Base-by-base conservation (phyloP, 768 basidiomycete species). In the Galerina sulciceps region DNA sequence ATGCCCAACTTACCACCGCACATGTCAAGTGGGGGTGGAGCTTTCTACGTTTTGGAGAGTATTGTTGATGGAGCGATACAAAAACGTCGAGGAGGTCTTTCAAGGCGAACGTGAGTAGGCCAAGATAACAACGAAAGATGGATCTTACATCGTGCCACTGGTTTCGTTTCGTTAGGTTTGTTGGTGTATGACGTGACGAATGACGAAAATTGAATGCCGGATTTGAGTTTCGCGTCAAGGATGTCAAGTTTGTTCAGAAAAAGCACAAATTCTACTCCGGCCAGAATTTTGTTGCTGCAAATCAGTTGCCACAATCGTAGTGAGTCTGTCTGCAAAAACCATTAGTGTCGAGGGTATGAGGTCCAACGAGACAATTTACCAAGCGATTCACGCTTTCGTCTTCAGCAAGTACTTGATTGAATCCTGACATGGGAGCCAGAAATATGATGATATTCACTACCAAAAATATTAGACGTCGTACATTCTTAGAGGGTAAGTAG, bases 171-270 rank as follows among this genome's bases (percentile, higher is more conserved):
- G 60, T 88, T 88, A 11, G 79, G 76, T 62, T 77, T 76, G 41
- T 80, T 79, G 42, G 75, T 74, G 67, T 83, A 89, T 8, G 80
- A 79, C 23, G 81, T 81, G 6, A 88, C 84, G 62, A 82, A 85
- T 14, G 78, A 72, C n/a, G 77, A 74, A 61, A 89, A 85, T 49
- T 76, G 73, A 10, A 85, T 67, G 2, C 86, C 86, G 6, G 79
- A 67, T 54, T 75, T 70, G 10, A 89, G 73, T 66, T 87, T 86
- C 14, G 74, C 71, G 26, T 83, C 76, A 20, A 89, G 73, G 55
- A 89, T 79, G 66, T 89, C 87, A 58, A 77, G 73, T 63, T 88
- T 88, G 75, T 87, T 87, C 15, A 88, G 74, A 66, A 88, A 81
- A 17, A 89, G 70, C 42, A 88, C 81, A 52, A 88, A 78, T 56